Evolutionary conservation across 1,139 yeast genomes (phyloP).

Genomic region (Sugiyamaella japonica): DNA sequence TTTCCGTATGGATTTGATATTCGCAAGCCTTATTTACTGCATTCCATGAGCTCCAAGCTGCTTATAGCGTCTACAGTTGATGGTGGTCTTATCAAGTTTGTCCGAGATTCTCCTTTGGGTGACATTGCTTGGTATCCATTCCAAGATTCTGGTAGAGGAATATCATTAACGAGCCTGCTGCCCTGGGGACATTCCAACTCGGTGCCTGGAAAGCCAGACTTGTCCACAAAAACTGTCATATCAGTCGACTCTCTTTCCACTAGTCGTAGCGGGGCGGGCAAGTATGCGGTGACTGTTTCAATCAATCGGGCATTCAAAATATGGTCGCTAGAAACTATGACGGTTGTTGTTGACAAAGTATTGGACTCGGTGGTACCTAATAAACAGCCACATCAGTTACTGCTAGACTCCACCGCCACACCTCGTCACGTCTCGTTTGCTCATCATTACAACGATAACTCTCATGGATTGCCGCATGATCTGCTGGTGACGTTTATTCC

Average conservation of each 20-base stretch:
- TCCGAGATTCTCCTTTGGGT: slow-evolving; percentile 39
- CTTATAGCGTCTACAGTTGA: slow-evolving; percentile 63
- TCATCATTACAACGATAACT: slow-evolving; percentile 10
- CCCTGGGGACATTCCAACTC: slow-evolving; percentile 31
- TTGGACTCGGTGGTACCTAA: background rate
- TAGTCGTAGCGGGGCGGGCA: slow-evolving; percentile 11
- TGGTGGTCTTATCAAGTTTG: slow-evolving; percentile 60
- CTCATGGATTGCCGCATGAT: slow-evolving; percentile 15
- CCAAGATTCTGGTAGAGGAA: slow-evolving; percentile 26
- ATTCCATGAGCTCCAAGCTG: slow-evolving; percentile 47
- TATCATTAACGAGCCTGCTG: slow-evolving; percentile 25
- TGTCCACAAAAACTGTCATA: slow-evolving; percentile 33
- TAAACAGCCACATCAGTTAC: background rate
- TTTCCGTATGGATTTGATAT: slow-evolving; percentile 72
- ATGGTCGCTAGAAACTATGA: slow-evolving; percentile 34
- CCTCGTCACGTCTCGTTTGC: slow-evolving; percentile 12
- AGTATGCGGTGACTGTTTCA: slow-evolving; percentile 31
- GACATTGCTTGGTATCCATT: slow-evolving; percentile 27
- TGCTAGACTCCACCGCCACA: slow-evolving; percentile 5
- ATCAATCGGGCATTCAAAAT: slow-evolving; percentile 35
- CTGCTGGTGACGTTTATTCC: slow-evolving; percentile 42
- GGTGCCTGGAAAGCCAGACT: slow-evolving; percentile 38
- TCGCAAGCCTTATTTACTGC: slow-evolving; percentile 59
- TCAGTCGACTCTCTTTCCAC: slow-evolving; percentile 28
- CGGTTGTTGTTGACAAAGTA: slow-evolving; percentile 20